phyloP scores from a whole-genome alignment of 176 grass and related monocot genomes.

The Triticum turgidum region DNA sequence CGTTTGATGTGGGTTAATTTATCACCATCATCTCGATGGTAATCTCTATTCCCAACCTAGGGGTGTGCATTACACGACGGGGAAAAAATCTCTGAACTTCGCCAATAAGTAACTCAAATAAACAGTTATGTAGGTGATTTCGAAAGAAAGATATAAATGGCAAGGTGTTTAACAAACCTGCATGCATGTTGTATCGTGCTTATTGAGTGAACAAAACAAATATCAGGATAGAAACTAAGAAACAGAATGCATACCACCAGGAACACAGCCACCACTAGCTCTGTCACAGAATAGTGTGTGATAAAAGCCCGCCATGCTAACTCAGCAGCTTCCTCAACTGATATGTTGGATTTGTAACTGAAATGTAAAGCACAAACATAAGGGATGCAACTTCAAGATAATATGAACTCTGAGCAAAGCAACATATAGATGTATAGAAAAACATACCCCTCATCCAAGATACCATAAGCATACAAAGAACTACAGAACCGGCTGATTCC shows the following conservation, averaged over 20 bases:
- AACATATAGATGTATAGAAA: background rate
- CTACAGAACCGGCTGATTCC: conserved; percentile 78
- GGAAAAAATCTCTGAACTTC: too few relatives aligned
- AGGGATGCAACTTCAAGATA: background rate
- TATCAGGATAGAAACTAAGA: conserved; percentile 6
- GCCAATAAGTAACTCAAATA: too few relatives aligned
- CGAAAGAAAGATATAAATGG: too few relatives aligned
- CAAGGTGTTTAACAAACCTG: too few relatives aligned
- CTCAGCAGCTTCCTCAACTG: conserved; percentile 56
- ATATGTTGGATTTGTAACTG: conserved; percentile 74
- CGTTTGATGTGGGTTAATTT: too few relatives aligned
- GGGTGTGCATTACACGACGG: too few relatives aligned
- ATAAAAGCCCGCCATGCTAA: conserved; percentile 78
- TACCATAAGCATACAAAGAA: conserved; percentile 87
- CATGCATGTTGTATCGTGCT: too few relatives aligned
- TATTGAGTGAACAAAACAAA: background rate
- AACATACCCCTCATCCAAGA: conserved; percentile 80
- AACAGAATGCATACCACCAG: conserved; percentile 53
- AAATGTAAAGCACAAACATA: conserved; percentile 25
- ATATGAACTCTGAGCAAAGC: background rate
- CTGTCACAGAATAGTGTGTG: conserved; percentile 81
- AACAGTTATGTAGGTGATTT: too few relatives aligned
- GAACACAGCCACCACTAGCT: conserved; percentile 83
- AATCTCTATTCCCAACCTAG: too few relatives aligned
- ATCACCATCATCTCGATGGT: too few relatives aligned